phyloP scores from a whole-genome alignment of 2,329 filamentous ascomycete species.

The Venturia carpophila region DNA sequence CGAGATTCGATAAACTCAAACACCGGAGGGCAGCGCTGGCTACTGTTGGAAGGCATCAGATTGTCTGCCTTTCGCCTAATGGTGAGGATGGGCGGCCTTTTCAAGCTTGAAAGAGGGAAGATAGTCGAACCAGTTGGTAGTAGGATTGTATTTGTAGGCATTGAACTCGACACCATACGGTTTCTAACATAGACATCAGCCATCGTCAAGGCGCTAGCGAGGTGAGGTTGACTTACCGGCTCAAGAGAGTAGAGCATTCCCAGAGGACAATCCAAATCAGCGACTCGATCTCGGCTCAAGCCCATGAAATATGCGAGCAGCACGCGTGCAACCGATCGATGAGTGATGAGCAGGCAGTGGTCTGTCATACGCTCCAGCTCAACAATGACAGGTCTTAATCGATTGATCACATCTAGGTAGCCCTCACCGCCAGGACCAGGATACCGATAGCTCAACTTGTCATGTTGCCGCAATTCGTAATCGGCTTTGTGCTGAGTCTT shows the following conservation, averaged over 20 bases:
- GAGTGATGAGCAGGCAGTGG: slow-evolving; percentile 84
- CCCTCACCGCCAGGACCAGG: slow-evolving; percentile 92
- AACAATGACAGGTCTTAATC: slow-evolving; percentile 87
- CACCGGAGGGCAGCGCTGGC: neutral
- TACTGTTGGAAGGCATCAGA: neutral
- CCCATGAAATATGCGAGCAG: slow-evolving; percentile 96
- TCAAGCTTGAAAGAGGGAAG: slow-evolving; percentile 54
- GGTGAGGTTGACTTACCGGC: slow-evolving; percentile 42
- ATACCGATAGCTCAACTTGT: slow-evolving; percentile 96
- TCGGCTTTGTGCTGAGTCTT: slow-evolving; percentile 70
- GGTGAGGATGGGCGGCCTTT: slow-evolving; percentile 16
- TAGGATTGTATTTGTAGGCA: slow-evolving; percentile 81
- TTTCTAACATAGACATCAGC: slow-evolving; percentile 43
- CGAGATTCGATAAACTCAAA: neutral
- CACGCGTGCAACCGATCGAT: slow-evolving; percentile 85
- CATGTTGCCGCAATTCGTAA: slow-evolving; percentile 66
- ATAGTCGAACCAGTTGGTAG: slow-evolving; percentile 72
- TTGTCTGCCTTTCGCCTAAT: neutral
- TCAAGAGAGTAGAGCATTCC: slow-evolving; percentile 93
- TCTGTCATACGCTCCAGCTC: slow-evolving; percentile 97
- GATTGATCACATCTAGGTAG: slow-evolving; percentile 94
- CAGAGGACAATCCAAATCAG: slow-evolving; percentile 86
- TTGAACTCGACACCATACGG: slow-evolving; percentile 97
- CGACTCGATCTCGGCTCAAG: slow-evolving; percentile 80
- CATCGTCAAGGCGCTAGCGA: neutral